Evolutionary conservation across 1,284 basidiomycete species (phyloP).

Genomic region (Dichomitus squalens): DNA sequence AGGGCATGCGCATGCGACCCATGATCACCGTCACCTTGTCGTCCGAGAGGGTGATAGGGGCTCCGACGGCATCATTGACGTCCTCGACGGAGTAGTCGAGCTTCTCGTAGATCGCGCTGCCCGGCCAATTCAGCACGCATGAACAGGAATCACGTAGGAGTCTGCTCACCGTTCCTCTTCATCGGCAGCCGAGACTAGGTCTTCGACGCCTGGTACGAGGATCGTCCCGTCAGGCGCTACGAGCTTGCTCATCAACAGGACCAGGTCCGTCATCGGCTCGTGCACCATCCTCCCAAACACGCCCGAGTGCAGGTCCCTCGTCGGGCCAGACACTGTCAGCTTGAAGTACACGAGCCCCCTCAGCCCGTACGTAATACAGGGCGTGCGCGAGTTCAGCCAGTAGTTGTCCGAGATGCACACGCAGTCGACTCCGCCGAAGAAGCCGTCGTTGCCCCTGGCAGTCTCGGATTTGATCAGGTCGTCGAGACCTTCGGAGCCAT

Average conservation of each 20-base stretch:
- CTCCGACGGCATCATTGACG: conserved; percentile 83
- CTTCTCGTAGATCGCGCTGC: conserved; percentile 65
- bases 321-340: conserved; percentile 83
- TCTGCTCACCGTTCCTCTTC: conserved; percentile 72
- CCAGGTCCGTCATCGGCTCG: conserved; percentile 87
- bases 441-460: conserved; percentile 63
- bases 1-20: conserved; percentile 89
- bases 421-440: conserved; percentile 91
- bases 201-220: conserved; percentile 89
- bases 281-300: conserved; percentile 87
- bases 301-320: conserved; percentile 91
- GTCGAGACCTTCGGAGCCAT: conserved; percentile 91
- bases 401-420: conserved; percentile 97
- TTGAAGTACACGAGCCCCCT: conserved; percentile 93
- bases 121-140: background rate
- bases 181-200: conserved; percentile 80
- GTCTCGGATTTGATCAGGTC: conserved; percentile 86
- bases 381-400: conserved; percentile 82
- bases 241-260: conserved; percentile 83
- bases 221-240: conserved; percentile 86
- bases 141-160: background rate
- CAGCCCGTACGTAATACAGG: conserved; percentile 76
- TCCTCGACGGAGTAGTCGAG: conserved; percentile 81
- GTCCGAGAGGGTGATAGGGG: conserved; percentile 72
- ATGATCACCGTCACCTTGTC: conserved; percentile 89